Conservation (phyloP, 345 rosid genomes). For the Salix suchowensis region DNA sequence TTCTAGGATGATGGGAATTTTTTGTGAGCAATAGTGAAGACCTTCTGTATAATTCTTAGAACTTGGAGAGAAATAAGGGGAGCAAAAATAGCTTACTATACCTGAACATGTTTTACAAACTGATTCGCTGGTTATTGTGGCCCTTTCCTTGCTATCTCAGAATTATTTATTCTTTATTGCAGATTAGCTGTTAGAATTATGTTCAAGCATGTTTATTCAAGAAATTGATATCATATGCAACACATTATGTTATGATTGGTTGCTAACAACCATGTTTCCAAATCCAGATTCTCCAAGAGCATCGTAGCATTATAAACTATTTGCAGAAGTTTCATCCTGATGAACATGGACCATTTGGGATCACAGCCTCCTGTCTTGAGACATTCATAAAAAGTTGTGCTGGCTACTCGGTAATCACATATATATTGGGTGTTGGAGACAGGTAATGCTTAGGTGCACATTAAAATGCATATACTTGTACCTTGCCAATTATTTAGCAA, state of each 20-base stretch:
- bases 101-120: background rate
- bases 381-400: conserved; percentile 98
- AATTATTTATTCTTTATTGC: background rate
- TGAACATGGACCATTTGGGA: conserved; percentile 93
- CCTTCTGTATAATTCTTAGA: background rate
- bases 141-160: background rate
- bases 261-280: conserved; percentile 3
- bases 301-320: conserved; percentile 85
- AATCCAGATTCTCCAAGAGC: conserved; percentile 83
- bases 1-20: background rate
- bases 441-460: conserved; percentile 42
- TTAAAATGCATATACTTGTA: background rate
- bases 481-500: background rate
- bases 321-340: conserved; percentile 95
- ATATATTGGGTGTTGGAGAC: conserved; percentile 97
- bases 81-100: background rate
- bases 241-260: conserved; percentile 7
- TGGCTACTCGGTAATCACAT: conserved; percentile 95
- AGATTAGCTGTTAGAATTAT: background rate
- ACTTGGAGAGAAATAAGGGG: background rate
- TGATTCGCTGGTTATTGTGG: background rate
- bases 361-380: conserved; percentile 89
- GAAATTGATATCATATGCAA: background rate
- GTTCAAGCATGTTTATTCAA: background rate
- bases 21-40: background rate